phyloP scores from a whole-genome alignment of 1,284 basidiomycete genomes.

The Ceratobasidium theobromae region DNA sequence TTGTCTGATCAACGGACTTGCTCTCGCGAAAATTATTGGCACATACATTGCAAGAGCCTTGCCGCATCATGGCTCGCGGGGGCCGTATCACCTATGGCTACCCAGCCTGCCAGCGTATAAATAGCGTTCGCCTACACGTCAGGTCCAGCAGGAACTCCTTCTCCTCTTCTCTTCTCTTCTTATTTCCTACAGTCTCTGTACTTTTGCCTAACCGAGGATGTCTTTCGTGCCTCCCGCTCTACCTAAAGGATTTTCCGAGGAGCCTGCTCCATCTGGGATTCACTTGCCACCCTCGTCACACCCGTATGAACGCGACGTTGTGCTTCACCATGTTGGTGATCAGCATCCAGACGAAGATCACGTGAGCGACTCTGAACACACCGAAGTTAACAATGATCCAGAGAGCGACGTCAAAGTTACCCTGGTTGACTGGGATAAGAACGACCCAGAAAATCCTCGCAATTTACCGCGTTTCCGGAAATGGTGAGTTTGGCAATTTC shows the following conservation, averaged over 20 bases:
- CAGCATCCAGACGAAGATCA: slow-evolving; percentile 29
- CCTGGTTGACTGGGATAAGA: slow-evolving; percentile 11
- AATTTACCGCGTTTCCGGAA: slow-evolving; percentile 17
- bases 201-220: background rate
- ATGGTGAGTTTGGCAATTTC: background rate
- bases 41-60: slow-evolving; percentile 19
- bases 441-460: slow-evolving; percentile 30
- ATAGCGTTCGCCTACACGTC: background rate
- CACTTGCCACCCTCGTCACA: slow-evolving; percentile 17
- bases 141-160: background rate
- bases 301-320: slow-evolving; percentile 25
- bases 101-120: background rate
- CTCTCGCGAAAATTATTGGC: slow-evolving; percentile 25
- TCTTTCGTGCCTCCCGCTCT: slow-evolving; percentile 26
- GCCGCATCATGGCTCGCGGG: background rate
- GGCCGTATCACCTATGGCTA: background rate
- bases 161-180: background rate
- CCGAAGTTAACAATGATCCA: slow-evolving; percentile 1
- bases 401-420: slow-evolving; percentile 2
- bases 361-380: background rate
- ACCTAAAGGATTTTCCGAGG: background rate
- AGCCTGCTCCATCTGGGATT: slow-evolving; percentile 7
- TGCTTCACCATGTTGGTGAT: slow-evolving; percentile 22
- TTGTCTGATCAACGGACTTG: background rate
- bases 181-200: background rate